phyloP scores from a whole-genome alignment of 768 basidiomycete genomes.

The Russula olivacea region DNA sequence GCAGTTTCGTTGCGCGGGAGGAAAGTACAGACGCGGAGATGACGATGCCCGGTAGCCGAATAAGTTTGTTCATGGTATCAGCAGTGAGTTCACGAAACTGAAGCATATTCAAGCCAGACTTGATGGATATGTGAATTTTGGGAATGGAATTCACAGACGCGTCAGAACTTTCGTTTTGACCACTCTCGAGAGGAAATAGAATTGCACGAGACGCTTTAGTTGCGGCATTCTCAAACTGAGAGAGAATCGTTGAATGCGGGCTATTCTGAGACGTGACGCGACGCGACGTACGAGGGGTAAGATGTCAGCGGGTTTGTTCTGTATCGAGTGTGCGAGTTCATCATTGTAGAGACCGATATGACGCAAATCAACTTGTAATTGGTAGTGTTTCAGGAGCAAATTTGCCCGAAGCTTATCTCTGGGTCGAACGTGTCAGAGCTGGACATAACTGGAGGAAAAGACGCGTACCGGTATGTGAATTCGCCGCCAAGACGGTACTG shows the following conservation, averaged over 20 bases:
- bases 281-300: constrained; percentile 65
- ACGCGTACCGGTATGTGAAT: constrained; percentile 79
- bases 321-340: constrained; percentile 85
- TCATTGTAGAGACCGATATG: constrained; percentile 72
- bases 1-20: constrained; percentile 86
- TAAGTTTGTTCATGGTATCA: constrained; percentile 90
- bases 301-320: constrained; percentile 84
- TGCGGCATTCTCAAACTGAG: constrained; percentile 87
- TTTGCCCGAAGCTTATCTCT: constrained; percentile 88
- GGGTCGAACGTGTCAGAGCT: constrained; percentile 6
- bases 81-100: constrained; percentile 94
- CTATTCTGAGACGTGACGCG: not conserved
- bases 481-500: constrained; percentile 85
- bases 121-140: constrained; percentile 81
- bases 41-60: constrained; percentile 95
- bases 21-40: constrained; percentile 94
- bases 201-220: constrained; percentile 78
- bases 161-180: constrained; percentile 41
- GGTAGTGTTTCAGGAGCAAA: constrained; percentile 77
- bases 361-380: constrained; percentile 52
- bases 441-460: not conserved
- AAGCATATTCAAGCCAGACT: constrained; percentile 86
- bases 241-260: not conserved
- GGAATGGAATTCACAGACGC: constrained; percentile 42
- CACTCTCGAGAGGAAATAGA: constrained; percentile 69